Conservation (phyloP, 1,139 yeast genomes). For the Pichia norvegensis region DNA sequence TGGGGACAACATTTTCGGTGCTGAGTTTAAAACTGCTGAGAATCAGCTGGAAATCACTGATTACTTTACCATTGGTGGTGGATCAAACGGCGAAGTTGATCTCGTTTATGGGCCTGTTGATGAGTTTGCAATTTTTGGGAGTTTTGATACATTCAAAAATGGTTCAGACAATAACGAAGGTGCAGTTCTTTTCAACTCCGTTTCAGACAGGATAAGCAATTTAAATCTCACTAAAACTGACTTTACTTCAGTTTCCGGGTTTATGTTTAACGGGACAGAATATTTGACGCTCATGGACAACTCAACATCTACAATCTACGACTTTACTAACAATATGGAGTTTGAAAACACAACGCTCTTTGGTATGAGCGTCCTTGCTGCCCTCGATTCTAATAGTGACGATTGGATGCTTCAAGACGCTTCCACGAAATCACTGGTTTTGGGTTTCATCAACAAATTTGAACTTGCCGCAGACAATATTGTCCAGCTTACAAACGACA, state of each 20-base stretch:
- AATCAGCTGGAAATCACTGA: slow-evolving; percentile 12
- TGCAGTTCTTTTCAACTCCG: slow-evolving; percentile 4
- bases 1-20: slow-evolving; percentile 30
- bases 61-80: slow-evolving; percentile 28
- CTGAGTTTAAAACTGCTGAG: slow-evolving; percentile 17
- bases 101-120: slow-evolving; percentile 16
- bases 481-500: slow-evolving; percentile 10
- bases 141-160: slow-evolving; percentile 35
- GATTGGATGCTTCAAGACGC: slow-evolving; percentile 9
- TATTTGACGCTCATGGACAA: slow-evolving; percentile 33
- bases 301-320: slow-evolving; percentile 34
- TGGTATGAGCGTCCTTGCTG: slow-evolving; percentile 31
- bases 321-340: slow-evolving; percentile 33
- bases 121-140: slow-evolving; percentile 33
- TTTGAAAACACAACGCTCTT: slow-evolving; percentile 19
- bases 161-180: slow-evolving; percentile 14
- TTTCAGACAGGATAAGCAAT: slow-evolving; percentile 10
- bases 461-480: slow-evolving; percentile 19
- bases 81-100: slow-evolving; percentile 34
- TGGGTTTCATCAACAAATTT: slow-evolving; percentile 28
- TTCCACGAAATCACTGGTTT: slow-evolving; percentile 31
- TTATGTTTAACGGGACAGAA: slow-evolving; percentile 33
- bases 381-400: slow-evolving; percentile 18
- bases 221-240: slow-evolving; percentile 39
- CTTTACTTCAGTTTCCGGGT: slow-evolving; percentile 24